These are phyloP conservation scores for Bathelium albidoporum DNA, from an alignment of 495 filamentous ascomycete species.

Conservation along the genomic window DNA sequence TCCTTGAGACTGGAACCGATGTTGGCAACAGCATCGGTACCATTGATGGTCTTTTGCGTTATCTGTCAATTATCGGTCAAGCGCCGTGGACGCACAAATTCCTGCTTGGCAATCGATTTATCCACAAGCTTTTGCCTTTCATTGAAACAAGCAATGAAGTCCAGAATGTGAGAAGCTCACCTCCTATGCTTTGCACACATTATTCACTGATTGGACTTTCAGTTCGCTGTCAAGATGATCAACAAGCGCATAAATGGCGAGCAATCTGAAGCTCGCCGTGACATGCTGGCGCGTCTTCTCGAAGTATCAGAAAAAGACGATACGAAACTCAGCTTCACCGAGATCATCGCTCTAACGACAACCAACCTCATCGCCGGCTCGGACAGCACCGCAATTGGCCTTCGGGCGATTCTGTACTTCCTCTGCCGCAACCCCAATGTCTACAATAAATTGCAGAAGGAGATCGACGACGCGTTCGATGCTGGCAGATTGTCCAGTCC, in stretches of 20 bases:
- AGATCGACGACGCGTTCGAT: slow-evolving; percentile 44
- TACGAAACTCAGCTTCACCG: not conserved
- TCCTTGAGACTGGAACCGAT: slow-evolving; percentile 15
- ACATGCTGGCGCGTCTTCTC: slow-evolving; percentile 33
- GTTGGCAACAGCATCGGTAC: slow-evolving; percentile 18
- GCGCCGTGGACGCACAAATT: slow-evolving; percentile 26
- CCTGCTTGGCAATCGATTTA: slow-evolving; percentile 30
- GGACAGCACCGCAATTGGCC: slow-evolving; percentile 8
- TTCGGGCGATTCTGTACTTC: slow-evolving; percentile 37
- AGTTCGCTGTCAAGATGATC: not conserved
- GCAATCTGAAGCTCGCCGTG: slow-evolving; percentile 5
- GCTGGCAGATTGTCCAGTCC: slow-evolving; percentile 34
- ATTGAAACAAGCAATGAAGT: slow-evolving; percentile 32
- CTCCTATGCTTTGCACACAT: slow-evolving; percentile 16
- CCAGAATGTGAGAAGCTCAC: slow-evolving; percentile 27
- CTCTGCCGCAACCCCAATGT: slow-evolving; percentile 43
- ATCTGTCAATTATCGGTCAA: slow-evolving; percentile 27
- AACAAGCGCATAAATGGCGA: slow-evolving; percentile 25
- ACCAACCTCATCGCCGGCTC: slow-evolving; percentile 10
- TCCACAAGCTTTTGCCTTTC: slow-evolving; percentile 30
- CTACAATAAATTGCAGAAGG: slow-evolving; percentile 36
- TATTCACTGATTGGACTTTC: not conserved
- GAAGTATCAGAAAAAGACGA: too few species aligned
- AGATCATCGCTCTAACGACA: not conserved
- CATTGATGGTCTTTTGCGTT: slow-evolving; percentile 23